Conservation (phyloP, 352 stramenopile species). For the Pythium coloratum region DNA sequence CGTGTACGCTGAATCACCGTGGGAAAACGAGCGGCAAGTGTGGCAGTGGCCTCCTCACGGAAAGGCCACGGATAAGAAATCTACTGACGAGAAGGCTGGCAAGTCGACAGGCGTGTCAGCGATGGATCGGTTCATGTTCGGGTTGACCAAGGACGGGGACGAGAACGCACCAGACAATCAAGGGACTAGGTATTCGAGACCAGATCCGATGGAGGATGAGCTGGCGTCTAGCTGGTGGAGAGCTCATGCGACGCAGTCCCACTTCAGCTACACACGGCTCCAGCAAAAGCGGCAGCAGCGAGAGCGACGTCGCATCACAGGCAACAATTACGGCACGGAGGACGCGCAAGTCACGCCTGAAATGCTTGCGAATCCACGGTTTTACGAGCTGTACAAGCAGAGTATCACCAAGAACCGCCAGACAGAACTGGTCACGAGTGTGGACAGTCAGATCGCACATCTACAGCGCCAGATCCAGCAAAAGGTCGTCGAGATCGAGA, state of each 20-base stretch:
- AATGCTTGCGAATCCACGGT: conserved; percentile 45
- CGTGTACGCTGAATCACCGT: conserved; percentile 40
- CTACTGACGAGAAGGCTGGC: background rate
- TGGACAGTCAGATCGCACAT: conserved; percentile 18
- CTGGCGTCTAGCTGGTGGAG: conserved; percentile 59
- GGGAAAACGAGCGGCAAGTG: conserved; percentile 45
- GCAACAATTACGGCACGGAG: conserved; percentile 11
- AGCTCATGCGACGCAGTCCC: conserved; percentile 39
- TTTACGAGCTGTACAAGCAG: conserved; percentile 39
- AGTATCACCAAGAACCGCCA: conserved; percentile 15
- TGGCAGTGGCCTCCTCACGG: conserved; percentile 44
- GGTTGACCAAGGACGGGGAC: conserved; percentile 18
- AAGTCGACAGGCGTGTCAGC: conserved; percentile 9
- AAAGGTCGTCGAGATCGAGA: conserved; percentile 45
- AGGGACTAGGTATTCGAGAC: background rate
- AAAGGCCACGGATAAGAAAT: background rate
- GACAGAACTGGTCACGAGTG: conserved; percentile 27
- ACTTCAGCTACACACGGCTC: conserved; percentile 15
- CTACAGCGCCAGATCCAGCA: conserved; percentile 43
- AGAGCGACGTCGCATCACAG: background rate
- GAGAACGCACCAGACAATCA: conserved; percentile 2
- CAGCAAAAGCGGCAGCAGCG: conserved; percentile 13
- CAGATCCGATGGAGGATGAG: conserved; percentile 27
- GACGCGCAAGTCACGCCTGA: conserved; percentile 40
- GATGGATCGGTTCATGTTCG: conserved; percentile 45